Evolutionary conservation across 768 basidiomycete species (phyloP).

Genomic region (Porpolomopsis calyptriformis): DNA sequence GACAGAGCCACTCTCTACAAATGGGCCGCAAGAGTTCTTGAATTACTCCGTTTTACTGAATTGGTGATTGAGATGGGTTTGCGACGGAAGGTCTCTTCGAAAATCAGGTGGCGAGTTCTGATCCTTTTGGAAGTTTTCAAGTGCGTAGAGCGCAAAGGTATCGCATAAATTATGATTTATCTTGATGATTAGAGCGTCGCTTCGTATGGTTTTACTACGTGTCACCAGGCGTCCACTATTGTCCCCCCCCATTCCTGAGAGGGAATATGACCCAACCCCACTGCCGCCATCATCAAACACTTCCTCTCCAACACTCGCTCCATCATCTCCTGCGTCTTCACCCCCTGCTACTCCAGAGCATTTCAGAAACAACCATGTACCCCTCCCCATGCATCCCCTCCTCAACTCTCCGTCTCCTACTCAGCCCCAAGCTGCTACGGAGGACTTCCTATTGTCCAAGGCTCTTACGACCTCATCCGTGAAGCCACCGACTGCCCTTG

Average conservation of each 20-base stretch:
- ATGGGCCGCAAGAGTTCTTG: slow-evolving; percentile 65
- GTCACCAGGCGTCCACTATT: slow-evolving; percentile 71
- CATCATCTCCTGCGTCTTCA: slow-evolving; percentile 47
- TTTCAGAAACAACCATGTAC: slow-evolving; percentile 64
- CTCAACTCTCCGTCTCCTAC: slow-evolving; percentile 42
- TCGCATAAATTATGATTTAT: slow-evolving; percentile 7
- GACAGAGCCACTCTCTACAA: slow-evolving; percentile 62
- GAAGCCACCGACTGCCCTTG: slow-evolving; percentile 56
- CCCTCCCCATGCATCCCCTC: slow-evolving; percentile 54
- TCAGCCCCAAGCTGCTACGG: slow-evolving; percentile 47
- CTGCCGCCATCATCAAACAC: slow-evolving; percentile 43
- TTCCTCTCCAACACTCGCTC: slow-evolving; percentile 50
- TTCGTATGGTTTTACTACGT: slow-evolving; percentile 64
- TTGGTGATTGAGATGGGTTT: slow-evolving; percentile 86
- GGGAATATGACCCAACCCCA: slow-evolving; percentile 72
- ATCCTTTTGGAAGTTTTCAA: slow-evolving; percentile 75
- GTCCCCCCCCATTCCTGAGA: slow-evolving; percentile 72
- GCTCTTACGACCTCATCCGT: slow-evolving; percentile 65
- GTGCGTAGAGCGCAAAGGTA: slow-evolving; percentile 34
- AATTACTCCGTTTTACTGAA: slow-evolving; percentile 70
- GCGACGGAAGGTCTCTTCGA: slow-evolving; percentile 54
- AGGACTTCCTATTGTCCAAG: slow-evolving; percentile 77
- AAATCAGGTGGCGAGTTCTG: slow-evolving; percentile 65
- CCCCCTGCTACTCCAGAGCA: slow-evolving; percentile 65
- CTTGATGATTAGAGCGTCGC: slow-evolving; percentile 43